These are phyloP conservation scores for Kurtzmaniella fragi DNA, from an alignment of 805 yeast genomes.

Conservation along the genomic window DNA sequence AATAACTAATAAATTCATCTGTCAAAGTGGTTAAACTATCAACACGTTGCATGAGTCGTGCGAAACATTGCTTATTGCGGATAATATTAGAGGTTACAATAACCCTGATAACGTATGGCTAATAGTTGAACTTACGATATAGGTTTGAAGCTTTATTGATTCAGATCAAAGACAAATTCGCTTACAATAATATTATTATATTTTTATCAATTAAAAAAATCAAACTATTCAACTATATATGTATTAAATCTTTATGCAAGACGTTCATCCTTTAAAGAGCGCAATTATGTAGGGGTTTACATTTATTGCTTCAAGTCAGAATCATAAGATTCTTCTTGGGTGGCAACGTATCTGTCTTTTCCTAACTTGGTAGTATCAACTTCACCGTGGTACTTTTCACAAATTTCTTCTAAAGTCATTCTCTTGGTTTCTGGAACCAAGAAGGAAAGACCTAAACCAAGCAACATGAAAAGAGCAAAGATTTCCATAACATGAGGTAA, in stretches of 20 bases:
- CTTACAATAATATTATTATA: too few species aligned
- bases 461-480: conserved; percentile 85
- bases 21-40: too few species aligned
- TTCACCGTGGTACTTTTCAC: conserved; percentile 82
- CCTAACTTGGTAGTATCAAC: conserved; percentile 41
- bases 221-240: background rate
- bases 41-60: too few species aligned
- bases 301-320: conserved; percentile 26
- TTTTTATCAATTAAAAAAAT: background rate
- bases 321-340: conserved; percentile 30
- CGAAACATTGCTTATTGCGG: too few species aligned
- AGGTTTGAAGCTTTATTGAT: too few species aligned
- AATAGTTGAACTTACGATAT: too few species aligned
- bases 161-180: too few species aligned
- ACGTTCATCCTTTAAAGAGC: too few species aligned
- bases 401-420: conserved; percentile 79
- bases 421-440: conserved; percentile 89
- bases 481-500: conserved; percentile 91
- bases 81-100: too few species aligned
- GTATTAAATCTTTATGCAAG: too few species aligned
- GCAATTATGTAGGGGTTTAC: background rate
- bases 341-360: conserved; percentile 29
- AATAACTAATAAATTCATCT: too few species aligned
- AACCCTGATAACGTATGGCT: too few species aligned
- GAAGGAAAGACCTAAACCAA: conserved; percentile 62